These are phyloP conservation scores for Skeletonema marinoi DNA, from an alignment of 108 stramenopile genomes.

Conservation along the genomic window DNA sequence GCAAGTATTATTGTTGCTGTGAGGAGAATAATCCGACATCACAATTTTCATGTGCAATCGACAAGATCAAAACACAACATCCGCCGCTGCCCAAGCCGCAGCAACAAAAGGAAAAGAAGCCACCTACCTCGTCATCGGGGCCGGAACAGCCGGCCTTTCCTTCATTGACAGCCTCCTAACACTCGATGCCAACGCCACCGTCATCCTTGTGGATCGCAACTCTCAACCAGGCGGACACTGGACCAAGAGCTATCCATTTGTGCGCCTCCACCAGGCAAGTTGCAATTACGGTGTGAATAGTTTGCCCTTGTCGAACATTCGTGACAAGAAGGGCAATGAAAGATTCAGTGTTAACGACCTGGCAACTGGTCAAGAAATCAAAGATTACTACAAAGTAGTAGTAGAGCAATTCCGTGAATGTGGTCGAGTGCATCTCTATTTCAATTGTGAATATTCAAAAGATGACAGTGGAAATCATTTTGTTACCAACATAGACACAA, in stretches of 20 bases:
- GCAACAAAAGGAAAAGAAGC: neutral
- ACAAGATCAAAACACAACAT: no score
- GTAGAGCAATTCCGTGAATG: slow-evolving; percentile 4
- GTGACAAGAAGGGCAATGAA: slow-evolving; percentile 15
- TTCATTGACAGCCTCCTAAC: slow-evolving; percentile 16
- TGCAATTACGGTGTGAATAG: slow-evolving; percentile 19
- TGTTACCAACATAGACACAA: neutral
- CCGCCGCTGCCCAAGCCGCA: no score
- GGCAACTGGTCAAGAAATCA: slow-evolving; percentile 6
- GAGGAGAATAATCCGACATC: no score
- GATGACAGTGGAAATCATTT: neutral
- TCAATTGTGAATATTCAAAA: slow-evolving; percentile 10
- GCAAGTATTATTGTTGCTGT: no score
- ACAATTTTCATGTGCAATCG: no score
- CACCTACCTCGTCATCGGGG: slow-evolving; percentile 15
- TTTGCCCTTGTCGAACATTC: slow-evolving; percentile 8
- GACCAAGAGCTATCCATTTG: neutral
- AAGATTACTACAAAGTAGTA: neutral
- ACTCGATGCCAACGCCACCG: slow-evolving; percentile 14
- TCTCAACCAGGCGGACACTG: slow-evolving; percentile 10
- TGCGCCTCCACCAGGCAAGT: neutral
- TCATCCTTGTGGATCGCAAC: slow-evolving; percentile 14
- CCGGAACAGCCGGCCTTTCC: slow-evolving; percentile 16
- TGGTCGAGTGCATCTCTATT: slow-evolving; percentile 13
- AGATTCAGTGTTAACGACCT: neutral